Base-by-base conservation (phyloP, 2,329 filamentous ascomycete species). In the Claviceps sp. region DNA sequence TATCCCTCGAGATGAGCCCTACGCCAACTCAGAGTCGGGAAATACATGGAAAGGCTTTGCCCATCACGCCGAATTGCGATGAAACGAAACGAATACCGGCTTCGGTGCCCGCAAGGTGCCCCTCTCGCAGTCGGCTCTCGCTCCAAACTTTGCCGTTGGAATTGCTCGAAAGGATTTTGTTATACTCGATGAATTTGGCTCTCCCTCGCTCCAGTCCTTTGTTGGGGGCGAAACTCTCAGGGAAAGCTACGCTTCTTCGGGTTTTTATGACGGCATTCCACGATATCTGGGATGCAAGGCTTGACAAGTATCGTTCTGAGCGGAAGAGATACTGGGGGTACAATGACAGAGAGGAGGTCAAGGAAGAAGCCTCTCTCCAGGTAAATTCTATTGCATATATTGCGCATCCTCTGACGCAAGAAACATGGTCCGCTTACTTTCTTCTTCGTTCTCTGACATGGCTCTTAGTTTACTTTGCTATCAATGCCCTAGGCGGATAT, bases 141-240 rank as follows among this genome's bases (percentile, higher is more conserved):
- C 57, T 70, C 20, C 62, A 68, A 49, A 58, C 59, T 36, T 62
- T 80, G 9, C 78, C 78, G 0, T 59, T 70, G 6, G 78, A 80
- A 60, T 65, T 80, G 23, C 67, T 80, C 11, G 75, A 79, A 59
- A 66, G 55, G 29, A 77, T 81, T 47, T 71, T 79, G 50, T 61
- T 75, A 55, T 62, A 73, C 50, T 78, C 75, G 49, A 60, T 0
- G 26, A 29, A 29, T 29, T 8, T 11, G 26, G 26, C 26, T 29
- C 26, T 29, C 8, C 26, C 26, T 29, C 67, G 64, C 5, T 66
- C 70, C 47, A 73, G 68, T 49, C 69, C 61, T 11, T 60, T 67
- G 34, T 64, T 81, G 36, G 73, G 75, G 23, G 59, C 62, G 23
- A 66, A 71, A 45, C 68, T 81, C 14, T 78, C 76, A 8, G 57